Base-by-base conservation (phyloP, 1,284 basidiomycete species). In the Mycosarcoma maydis region DNA sequence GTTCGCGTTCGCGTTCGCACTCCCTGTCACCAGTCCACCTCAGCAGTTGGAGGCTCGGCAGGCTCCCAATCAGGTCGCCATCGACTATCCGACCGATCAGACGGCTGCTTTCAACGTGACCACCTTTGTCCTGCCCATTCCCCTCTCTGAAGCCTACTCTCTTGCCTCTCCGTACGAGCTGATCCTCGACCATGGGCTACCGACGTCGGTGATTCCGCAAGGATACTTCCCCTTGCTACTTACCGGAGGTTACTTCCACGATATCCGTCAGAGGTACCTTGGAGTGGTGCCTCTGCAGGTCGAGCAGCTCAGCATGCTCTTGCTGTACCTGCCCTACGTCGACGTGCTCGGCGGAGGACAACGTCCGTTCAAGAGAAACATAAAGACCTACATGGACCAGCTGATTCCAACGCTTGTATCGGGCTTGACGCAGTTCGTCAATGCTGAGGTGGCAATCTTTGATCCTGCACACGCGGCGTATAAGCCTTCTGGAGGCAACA, bases 101-200 rank as follows among this genome's bases (percentile, higher is more conserved):
- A 59, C 57, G 4, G 57, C 32, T 34, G 50, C 57, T 7, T 32
- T 59, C 44, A 59, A 59, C 49, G 17, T 59, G 19, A 59, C 57
- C 33, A 53, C 44, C 6, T 59, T 52, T 39, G 48, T 53, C 34
- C 13, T 59, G 2, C 57, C 57, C n/a, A 59, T 59, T 32, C 49
- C 57, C 0, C 24, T 59, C 23, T 51, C 48, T 22, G 50, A 52
- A 14, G 57, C 49, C 6, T 32, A 14, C 9, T 47, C 49, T 2
- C 16, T 59, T 16, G 50, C 50, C 8, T 42, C 57, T 3, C 50
- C 49, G 22, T 59, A 59, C 39, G 23, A 42, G 19, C 45, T 59
- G 4, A 11, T 52, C 16, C 34, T 39, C 26, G 36, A 52, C 23
- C 57, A 59, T 27, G 42, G 42, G 14, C 40, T 59, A 3, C 44